Evolutionary conservation across 768 basidiomycete genomes (phyloP), one percentile per base, ranked within the genome.

Genomic region (Termitomyces heimii): DNA sequence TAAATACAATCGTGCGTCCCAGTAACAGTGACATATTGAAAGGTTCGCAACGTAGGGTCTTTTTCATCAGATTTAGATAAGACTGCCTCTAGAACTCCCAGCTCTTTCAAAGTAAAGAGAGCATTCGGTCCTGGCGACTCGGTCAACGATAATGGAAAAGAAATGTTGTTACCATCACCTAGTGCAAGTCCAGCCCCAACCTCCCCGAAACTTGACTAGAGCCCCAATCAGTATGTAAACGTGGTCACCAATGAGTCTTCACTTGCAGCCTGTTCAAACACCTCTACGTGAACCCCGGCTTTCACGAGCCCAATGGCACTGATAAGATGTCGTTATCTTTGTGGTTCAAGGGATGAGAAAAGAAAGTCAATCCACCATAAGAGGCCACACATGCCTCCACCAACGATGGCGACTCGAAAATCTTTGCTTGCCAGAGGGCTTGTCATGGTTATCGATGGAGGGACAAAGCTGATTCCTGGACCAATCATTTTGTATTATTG

Each of bases 161-260:
- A 29, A 20, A 20, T 14, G 12, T 51, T 66, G 5, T 34, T 9
- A 44, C 44, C 29, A 26, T 31, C 52, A 79, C 81, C 81, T 24
- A 84, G 60, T 18, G 74, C 77, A 45, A 84, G 75, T 16, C 80
- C 81, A 18, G 81, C 81, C 9, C 82, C 82, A 42, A 82, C 71
- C 66, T 83, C 80, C 24, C 71, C 75, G 56, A 80, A 82, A 52
- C 72, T 70, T 18, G 73, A 63, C 81, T 83, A 61, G 2, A 57
- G 40, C 24, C 24, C 60, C 54, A 52, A 1, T 48, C 20, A 48
- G 32, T 22, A 20, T 32, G 7, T 14, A 20, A 48, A 14, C 31
- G 6, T 13, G 47, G 10, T 12, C 14, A 8, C 22, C 20, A 32
- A 20, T 8, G 14, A 22, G 14, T 1, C 29, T 32, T 32, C 12